A percentile compares a stretch with the other conserved stretches of the same genome.
Evolutionary conservation across 352 stramenopile genomes (phyloP).

Genomic region (Sclerospora graminicola): DNA sequence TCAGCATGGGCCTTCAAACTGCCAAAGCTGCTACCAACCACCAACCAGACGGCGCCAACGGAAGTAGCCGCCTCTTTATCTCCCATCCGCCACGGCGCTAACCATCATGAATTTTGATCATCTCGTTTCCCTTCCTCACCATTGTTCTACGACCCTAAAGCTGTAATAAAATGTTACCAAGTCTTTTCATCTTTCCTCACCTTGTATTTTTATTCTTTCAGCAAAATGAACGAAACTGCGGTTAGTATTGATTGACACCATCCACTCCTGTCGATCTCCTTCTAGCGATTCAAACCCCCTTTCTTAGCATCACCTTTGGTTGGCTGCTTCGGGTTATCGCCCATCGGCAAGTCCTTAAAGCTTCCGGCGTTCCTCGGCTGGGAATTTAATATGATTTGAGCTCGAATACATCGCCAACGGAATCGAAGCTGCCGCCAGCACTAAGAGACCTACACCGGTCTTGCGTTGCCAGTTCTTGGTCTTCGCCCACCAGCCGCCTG

Average conservation of each 20-base stretch:
- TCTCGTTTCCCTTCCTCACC: slow-evolving; percentile 5
- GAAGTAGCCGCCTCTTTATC: slow-evolving; percentile 21
- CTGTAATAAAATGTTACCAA: slow-evolving; percentile 21
- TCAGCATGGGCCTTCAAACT: slow-evolving; percentile 33
- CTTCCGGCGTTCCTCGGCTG: slow-evolving; percentile 56
- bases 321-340: no score
- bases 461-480: slow-evolving; percentile 79
- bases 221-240: slow-evolving; percentile 2
- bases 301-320: no score
- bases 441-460: slow-evolving; percentile 45
- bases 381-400: slow-evolving; percentile 62
- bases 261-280: no score
- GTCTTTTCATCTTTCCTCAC: slow-evolving; percentile 1
- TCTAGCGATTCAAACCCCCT: no score
- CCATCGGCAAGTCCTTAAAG: slow-evolving; percentile 15
- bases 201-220: neutral
- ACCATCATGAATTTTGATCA: slow-evolving; percentile 48
- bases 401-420: slow-evolving; percentile 57
- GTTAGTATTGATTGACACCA: neutral
- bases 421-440: slow-evolving; percentile 33
- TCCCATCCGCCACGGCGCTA: slow-evolving; percentile 32
- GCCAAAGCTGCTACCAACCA: slow-evolving; percentile 27
- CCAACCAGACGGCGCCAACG: slow-evolving; percentile 5
- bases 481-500: slow-evolving; percentile 79
- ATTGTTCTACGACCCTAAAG: slow-evolving; percentile 9